These are phyloP conservation scores for Ramaria rubella DNA, from an alignment of 768 basidiomycete species.

Conservation along the genomic window DNA sequence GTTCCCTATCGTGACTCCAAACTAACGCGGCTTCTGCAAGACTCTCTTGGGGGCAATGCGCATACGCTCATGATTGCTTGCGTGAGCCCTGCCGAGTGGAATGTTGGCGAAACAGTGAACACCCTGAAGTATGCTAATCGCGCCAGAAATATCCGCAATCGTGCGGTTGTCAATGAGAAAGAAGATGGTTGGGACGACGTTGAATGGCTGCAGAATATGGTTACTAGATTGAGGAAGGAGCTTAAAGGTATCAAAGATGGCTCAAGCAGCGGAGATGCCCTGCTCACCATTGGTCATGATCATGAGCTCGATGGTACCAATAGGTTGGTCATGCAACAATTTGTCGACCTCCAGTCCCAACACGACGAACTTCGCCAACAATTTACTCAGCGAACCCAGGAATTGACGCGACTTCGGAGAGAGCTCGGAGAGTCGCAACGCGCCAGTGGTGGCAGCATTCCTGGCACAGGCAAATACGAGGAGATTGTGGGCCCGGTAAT, in stretches of 20 bases:
- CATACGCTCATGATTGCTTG: constrained; percentile 99
- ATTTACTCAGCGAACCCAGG: constrained; percentile 84
- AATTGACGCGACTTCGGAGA: constrained; percentile 70
- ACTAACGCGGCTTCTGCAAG: constrained; percentile 91
- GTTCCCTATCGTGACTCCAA: constrained; percentile 98
- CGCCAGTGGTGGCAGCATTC: constrained; percentile 51
- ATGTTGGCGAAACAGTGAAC: constrained; percentile 87
- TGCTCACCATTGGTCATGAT: constrained; percentile 18
- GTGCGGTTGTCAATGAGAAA: constrained; percentile 83
- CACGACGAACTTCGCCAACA: constrained; percentile 79
- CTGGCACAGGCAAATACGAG: constrained; percentile 74
- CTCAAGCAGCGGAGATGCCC: constrained; percentile 23
- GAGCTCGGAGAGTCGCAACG: constrained; percentile 75
- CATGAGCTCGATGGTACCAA: constrained; percentile 41
- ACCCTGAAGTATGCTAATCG: constrained; percentile 97
- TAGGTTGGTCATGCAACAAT: constrained; percentile 72
- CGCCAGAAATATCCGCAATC: constrained; percentile 95
- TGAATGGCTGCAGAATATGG: constrained; percentile 88
- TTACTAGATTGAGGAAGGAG: constrained; percentile 82
- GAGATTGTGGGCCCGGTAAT: constrained; percentile 97
- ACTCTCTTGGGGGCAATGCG: constrained; percentile 94
- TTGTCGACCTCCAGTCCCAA: constrained; percentile 79
- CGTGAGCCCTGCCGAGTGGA: constrained; percentile 94
- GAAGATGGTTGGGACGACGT: constrained; percentile 99
- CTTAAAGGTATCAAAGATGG: constrained; percentile 74